phyloP scores from a whole-genome alignment of 148 eudicot species.

The Vaccinium macrocarpon region DNA sequence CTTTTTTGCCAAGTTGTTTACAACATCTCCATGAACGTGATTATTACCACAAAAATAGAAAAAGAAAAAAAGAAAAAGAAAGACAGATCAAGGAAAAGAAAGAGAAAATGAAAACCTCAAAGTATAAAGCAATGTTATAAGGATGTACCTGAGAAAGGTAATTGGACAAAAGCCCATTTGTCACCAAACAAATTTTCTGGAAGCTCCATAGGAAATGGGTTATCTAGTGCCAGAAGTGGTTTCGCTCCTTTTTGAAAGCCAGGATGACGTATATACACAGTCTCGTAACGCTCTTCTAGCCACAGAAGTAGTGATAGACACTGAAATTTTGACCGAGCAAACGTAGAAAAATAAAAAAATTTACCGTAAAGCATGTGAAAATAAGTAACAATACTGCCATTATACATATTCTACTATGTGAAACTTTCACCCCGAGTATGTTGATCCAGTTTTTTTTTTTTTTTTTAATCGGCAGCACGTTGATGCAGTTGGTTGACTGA shows the following conservation, averaged over 20 bases:
- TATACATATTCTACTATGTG: background rate
- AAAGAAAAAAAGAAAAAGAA: background rate
- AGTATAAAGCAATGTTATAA: background rate
- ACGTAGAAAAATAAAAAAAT: background rate
- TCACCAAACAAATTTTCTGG: conserved; percentile 93
- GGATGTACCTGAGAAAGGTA: conserved; percentile 75
- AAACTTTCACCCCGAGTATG: background rate
- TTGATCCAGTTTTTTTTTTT: too few species aligned
- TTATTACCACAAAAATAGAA: background rate
- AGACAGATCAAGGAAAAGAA: background rate
- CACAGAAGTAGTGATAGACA: conserved; percentile 80
- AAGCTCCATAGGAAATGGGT: conserved; percentile 93
- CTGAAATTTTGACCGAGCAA: conserved; percentile 38
- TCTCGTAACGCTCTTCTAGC: conserved; percentile 93
- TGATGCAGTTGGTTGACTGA: background rate
- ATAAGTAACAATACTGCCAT: background rate
- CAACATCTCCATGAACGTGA: background rate
- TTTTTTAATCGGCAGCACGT: background rate
- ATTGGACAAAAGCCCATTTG: conserved; percentile 95
- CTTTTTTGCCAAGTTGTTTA: too few species aligned
- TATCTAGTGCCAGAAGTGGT: conserved; percentile 81
- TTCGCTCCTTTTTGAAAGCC: conserved; percentile 94
- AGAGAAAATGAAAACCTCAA: background rate
- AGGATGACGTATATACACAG: conserved; percentile 83
- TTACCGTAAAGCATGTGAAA: background rate